These are phyloP conservation scores for Hirsutella thompsonii DNA, from an alignment of 2,329 filamentous ascomycete species.

Conservation along the genomic window DNA sequence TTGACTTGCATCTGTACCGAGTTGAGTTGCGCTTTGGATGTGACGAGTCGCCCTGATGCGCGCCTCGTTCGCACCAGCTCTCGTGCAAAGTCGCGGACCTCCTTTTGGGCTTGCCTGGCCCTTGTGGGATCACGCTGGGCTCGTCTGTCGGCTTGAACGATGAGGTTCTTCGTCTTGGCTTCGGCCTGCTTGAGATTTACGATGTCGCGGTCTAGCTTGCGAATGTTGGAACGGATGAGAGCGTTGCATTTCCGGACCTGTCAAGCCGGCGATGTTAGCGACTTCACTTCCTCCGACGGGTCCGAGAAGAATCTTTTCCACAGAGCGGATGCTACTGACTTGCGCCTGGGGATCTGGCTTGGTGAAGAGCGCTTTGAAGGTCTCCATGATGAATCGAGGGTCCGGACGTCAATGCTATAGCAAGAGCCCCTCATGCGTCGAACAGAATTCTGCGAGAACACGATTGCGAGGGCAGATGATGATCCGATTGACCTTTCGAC, in stretches of 20 bases:
- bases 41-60: conserved; percentile 60
- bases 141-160: conserved; percentile 70
- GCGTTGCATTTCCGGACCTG: conserved; percentile 93
- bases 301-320: not conserved
- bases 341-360: conserved; percentile 89
- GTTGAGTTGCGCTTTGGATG: conserved; percentile 80
- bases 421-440: not conserved
- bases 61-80: conserved; percentile 78
- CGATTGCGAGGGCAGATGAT: too few relatives aligned
- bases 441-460: too few relatives aligned
- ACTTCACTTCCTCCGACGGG: too few relatives aligned
- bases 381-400: conserved; percentile 53
- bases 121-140: conserved; percentile 69
- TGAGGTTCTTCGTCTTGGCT: conserved; percentile 71
- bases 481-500: too few relatives aligned
- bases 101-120: conserved; percentile 63
- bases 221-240: conserved; percentile 78
- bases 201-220: conserved; percentile 92
- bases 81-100: conserved; percentile 77
- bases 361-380: conserved; percentile 73
- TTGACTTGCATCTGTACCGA: conserved; percentile 96
- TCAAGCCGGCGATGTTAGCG: not conserved
- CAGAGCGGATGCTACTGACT: conserved; percentile 34
- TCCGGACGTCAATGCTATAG: not conserved
- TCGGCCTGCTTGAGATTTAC: conserved; percentile 65